Evolutionary conservation across 129 eudicot species (phyloP), one percentile per base, ranked within the genome.

Genomic region (Chrysanthemum makinoi): DNA sequence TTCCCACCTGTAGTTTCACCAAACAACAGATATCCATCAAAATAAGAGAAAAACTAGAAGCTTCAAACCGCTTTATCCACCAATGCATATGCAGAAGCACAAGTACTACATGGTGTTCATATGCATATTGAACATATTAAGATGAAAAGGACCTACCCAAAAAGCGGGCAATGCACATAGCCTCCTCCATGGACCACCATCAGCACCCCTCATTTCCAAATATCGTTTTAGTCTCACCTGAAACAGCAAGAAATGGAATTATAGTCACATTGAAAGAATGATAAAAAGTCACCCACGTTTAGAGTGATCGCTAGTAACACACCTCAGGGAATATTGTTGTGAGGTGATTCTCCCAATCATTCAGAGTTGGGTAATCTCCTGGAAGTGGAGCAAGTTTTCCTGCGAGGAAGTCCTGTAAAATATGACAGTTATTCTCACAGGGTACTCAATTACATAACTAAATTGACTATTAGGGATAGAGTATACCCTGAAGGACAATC

Each of bases 161-260:
- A 90, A 90, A 4, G 99, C 99, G 47, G 99, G 99, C 77, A 94
- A 64, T 62, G 99, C 99, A 69, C 99, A 94, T 47, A 94, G 82
- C 81, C 99, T 82, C 83, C 99, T 87, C 97, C 97, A 90, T 65
- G 99, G 97, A 12, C 99, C 99, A 62, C 97, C 97, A 84, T 94
- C 99, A 63, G 99, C 99, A 74, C 97, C 99, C 69, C 99, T 87
- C 99, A 94, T 90, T 79, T 94, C 99, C 89, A 94, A 72, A 82
- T 87, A 89, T 80, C 96, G 79, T 81, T 94, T 94, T 52, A 90
- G 88, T 83, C 99, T 94, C 54, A 93, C 98, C 98, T 93, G 89
- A 68, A 73, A 46, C 70, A 49, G 48, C 6, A 62, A 48, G 47
- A 72, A 47, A 68, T 44, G 20, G 14, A 17, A 52, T 60, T 16